Evolutionary conservation across 2,329 filamentous ascomycete genomes (phyloP).

Genomic region (Juglanconis juglandina): DNA sequence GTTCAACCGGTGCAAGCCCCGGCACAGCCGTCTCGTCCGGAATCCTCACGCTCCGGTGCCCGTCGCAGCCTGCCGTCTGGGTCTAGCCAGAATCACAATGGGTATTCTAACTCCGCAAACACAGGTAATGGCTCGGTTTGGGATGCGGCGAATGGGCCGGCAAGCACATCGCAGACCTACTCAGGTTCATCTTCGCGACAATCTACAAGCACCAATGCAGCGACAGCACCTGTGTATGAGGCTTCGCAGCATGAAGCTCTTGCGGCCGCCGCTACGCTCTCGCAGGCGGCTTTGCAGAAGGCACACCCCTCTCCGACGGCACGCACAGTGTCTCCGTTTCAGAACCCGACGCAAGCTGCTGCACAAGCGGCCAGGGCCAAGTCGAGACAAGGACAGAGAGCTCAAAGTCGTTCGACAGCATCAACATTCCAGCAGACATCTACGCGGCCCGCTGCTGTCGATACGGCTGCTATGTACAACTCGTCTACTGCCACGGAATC

Average conservation of each 20-base stretch:
- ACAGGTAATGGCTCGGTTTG: slow-evolving; percentile 10
- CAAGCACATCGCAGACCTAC: background rate
- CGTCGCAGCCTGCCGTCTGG: slow-evolving; percentile 17
- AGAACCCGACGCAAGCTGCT: slow-evolving; percentile 11
- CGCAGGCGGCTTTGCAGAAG: slow-evolving; percentile 24
- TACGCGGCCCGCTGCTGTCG: slow-evolving; percentile 11
- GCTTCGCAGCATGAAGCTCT: slow-evolving; percentile 10
- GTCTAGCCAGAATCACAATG: slow-evolving; percentile 1
- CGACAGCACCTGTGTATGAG: slow-evolving; percentile 3
- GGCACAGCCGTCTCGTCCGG: background rate
- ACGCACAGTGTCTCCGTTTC: slow-evolving; percentile 29
- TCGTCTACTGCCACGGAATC: slow-evolving; percentile 15
- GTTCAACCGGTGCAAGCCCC: slow-evolving; percentile 3
- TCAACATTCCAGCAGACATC: slow-evolving; percentile 17
- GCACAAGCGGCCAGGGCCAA: slow-evolving; percentile 25
- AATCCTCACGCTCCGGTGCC: background rate
- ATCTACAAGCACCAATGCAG: background rate
- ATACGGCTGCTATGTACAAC: slow-evolving; percentile 19
- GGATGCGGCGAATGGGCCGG: slow-evolving; percentile 16
- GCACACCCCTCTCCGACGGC: slow-evolving; percentile 29
- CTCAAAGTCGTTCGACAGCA: slow-evolving; percentile 28
- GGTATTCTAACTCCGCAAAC: background rate
- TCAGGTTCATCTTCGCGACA: background rate
- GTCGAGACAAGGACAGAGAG: slow-evolving; percentile 34
- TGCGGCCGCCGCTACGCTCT: slow-evolving; percentile 17